Conservation (phyloP, 2,329 filamentous ascomycete species). For the Xylaria sp. region DNA sequence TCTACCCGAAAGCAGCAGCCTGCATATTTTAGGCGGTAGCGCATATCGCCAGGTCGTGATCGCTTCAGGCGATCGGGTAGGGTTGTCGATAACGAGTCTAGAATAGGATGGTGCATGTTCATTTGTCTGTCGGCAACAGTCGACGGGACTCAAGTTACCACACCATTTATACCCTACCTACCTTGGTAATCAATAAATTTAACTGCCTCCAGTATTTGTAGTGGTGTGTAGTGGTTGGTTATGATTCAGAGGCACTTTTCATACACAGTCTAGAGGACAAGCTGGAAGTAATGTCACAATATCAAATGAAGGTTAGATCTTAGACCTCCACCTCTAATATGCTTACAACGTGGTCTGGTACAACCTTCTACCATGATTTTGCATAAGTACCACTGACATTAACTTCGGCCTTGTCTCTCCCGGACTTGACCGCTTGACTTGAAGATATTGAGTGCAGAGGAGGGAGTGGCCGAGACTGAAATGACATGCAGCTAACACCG, state of each 20-base stretch:
- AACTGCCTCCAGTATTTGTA: not conserved
- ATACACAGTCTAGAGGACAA: not conserved
- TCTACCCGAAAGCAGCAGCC: slow-evolving; percentile 3
- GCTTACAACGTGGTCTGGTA: not conserved
- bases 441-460: slow-evolving; percentile 1
- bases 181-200: not conserved
- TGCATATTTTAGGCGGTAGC: slow-evolving; percentile 7
- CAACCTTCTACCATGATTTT: not conserved
- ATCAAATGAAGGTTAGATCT: too few species aligned
- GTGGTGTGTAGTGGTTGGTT: too few species aligned
- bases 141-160: not conserved
- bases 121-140: not conserved
- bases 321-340: not conserved
- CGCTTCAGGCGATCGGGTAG: slow-evolving; percentile 8
- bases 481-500: slow-evolving; percentile 39
- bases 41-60: slow-evolving; percentile 15
- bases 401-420: not conserved
- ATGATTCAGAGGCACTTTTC: not conserved
- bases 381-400: not conserved
- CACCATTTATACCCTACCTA: not conserved
- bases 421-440: slow-evolving; percentile 7
- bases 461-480: slow-evolving; percentile 20
- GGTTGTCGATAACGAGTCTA: not conserved
- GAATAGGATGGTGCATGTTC: not conserved
- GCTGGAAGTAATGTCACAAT: too few species aligned